phyloP scores from a whole-genome alignment of 1,284 basidiomycete genomes.

The Cutaneotrichosporon cyanovorans region DNA sequence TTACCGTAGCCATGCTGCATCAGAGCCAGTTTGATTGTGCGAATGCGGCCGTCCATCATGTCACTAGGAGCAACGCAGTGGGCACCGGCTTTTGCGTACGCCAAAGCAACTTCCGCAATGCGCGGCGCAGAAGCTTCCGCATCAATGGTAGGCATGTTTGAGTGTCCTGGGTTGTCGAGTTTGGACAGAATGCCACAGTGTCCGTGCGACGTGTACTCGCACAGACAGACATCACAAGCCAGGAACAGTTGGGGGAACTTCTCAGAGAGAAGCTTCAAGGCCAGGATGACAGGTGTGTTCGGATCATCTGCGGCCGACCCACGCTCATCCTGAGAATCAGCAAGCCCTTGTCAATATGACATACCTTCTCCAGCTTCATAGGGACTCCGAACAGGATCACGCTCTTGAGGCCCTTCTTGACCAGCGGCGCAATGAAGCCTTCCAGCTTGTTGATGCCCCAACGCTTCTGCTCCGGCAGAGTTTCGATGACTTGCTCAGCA shows the following conservation, averaged over 20 bases:
- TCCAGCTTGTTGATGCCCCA: constrained; percentile 95
- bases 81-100: constrained; percentile 87
- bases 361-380: constrained; percentile 69
- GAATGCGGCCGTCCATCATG: constrained; percentile 98
- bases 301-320: constrained; percentile 88
- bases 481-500: constrained; percentile 64
- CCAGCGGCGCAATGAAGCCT: constrained; percentile 77
- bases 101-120: constrained; percentile 84
- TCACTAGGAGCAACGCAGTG: constrained; percentile 98
- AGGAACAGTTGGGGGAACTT: constrained; percentile 81
- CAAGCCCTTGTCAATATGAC: constrained; percentile 16
- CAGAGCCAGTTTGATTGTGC: constrained; percentile 76
- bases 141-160: constrained; percentile 46
- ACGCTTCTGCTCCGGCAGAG: constrained; percentile 75
- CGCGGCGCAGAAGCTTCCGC: constrained; percentile 68
- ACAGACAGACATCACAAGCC: constrained; percentile 94
- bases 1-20: constrained; percentile 77
- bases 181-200: constrained; percentile 77
- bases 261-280: constrained; percentile 66
- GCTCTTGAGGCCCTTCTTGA: constrained; percentile 80
- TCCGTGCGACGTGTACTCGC: constrained; percentile 97
- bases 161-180: constrained; percentile 34
- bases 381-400: constrained; percentile 98
- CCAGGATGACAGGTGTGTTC: constrained; percentile 84
- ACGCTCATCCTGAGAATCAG: constrained; percentile 57